Evolutionary conservation across 2,329 filamentous ascomycete species (phyloP).

Genomic region (Chaetoscypha palmicola): DNA sequence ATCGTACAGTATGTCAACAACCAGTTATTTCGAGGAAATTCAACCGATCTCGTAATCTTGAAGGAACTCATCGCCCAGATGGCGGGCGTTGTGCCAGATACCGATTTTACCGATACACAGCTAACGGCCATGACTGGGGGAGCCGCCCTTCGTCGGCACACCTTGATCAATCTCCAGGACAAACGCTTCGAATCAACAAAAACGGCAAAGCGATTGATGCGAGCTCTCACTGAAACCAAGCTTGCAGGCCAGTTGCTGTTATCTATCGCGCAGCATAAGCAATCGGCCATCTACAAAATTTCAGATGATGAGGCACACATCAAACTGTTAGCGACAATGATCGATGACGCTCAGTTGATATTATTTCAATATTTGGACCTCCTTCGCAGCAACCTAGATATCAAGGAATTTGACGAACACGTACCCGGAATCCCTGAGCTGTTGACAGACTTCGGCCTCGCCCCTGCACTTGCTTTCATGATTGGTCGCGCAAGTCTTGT

Average conservation of each 20-base stretch:
- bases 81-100: constrained; percentile 84
- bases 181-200: constrained; percentile 68
- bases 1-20: constrained; percentile 85
- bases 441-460: constrained; percentile 71
- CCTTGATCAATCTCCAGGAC: constrained; percentile 73
- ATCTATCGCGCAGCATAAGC: constrained; percentile 81
- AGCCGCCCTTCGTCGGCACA: constrained; percentile 69
- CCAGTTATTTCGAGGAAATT: constrained; percentile 74
- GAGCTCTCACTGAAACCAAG: constrained; percentile 67
- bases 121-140: constrained; percentile 85
- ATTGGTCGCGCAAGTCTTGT: constrained; percentile 70
- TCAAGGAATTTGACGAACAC: constrained; percentile 68
- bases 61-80: constrained; percentile 87
- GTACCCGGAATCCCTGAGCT: constrained; percentile 70
- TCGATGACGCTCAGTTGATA: constrained; percentile 84
- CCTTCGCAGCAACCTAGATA: constrained; percentile 69
- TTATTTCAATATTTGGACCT: constrained; percentile 86
- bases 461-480: constrained; percentile 75
- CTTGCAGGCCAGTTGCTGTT: constrained; percentile 80
- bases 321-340: constrained; percentile 79
- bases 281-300: constrained; percentile 73
- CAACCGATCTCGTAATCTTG: constrained; percentile 84
- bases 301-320: constrained; percentile 70
- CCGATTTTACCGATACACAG: constrained; percentile 83
- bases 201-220: constrained; percentile 73